A percentile compares a stretch with the other conserved stretches of the same genome.
Evolutionary conservation across 2,329 filamentous ascomycete species (phyloP).

Genomic region (Fusarium liriodendri): DNA sequence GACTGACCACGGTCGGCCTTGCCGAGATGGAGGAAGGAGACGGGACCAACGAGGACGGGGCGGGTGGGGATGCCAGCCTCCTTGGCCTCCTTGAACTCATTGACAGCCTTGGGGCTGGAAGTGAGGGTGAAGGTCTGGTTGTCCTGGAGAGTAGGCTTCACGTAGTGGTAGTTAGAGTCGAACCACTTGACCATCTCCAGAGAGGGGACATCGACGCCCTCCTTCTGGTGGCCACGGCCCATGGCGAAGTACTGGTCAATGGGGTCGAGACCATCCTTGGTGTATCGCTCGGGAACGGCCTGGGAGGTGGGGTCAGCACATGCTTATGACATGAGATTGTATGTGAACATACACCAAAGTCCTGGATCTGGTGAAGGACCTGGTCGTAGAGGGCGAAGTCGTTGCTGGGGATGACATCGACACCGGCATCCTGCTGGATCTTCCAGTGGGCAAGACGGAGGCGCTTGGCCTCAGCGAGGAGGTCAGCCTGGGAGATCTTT

Average conservation of each 20-base stretch:
- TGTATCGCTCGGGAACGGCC: conserved; percentile 94
- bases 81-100: conserved; percentile 97
- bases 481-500: conserved; percentile 92
- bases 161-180: conserved; percentile 99
- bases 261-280: conserved; percentile 84
- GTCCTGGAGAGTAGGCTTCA: conserved; percentile 98
- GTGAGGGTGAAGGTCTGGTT: conserved; percentile 95
- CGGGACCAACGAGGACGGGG: conserved; percentile 93
- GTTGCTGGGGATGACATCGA: conserved; percentile 98
- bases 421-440: conserved; percentile 98
- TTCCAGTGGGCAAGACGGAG: conserved; percentile 98
- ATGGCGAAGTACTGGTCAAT: conserved; percentile 99
- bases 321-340: background rate
- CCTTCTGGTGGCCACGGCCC: conserved; percentile 98
- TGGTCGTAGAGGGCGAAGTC: conserved; percentile 99
- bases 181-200: conserved; percentile 99
- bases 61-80: conserved; percentile 93
- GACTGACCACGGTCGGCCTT: conserved; percentile 97
- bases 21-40: conserved; percentile 96
- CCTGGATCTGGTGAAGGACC: conserved; percentile 96
- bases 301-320: conserved; percentile 49
- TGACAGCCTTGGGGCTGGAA: conserved; percentile 90
- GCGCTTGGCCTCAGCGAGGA: conserved; percentile 95
- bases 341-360: conserved; percentile 81
- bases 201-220: conserved; percentile 89